phyloP scores from a whole-genome alignment of 495 filamentous ascomycete genomes.

The Penicillium ucsense region DNA sequence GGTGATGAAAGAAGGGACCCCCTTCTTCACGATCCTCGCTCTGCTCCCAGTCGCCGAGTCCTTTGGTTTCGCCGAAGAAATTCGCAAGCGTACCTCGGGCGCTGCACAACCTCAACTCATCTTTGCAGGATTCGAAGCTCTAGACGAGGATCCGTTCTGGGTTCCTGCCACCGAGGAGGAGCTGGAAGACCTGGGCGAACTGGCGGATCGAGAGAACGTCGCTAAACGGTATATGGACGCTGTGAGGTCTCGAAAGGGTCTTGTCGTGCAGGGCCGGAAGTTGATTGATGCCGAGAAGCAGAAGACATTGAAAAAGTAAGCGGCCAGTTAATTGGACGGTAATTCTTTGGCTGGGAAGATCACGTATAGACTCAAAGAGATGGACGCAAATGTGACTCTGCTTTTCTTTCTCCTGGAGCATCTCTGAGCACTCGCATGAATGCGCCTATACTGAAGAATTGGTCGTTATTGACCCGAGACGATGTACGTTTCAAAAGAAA shows the following conservation, averaged over 20 bases:
- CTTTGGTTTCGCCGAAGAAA: conserved; percentile 93
- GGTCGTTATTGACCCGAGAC: no score
- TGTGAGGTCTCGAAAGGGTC: conserved; percentile 74
- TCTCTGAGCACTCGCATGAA: no score
- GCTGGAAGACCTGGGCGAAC: conserved; percentile 88
- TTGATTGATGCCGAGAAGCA: conserved; percentile 95
- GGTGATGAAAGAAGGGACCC: conserved; percentile 86
- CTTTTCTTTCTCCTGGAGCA: no score
- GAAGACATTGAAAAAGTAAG: conserved; percentile 90
- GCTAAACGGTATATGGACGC: conserved; percentile 92
- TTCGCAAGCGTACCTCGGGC: conserved; percentile 86
- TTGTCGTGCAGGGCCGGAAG: conserved; percentile 71
- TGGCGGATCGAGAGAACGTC: conserved; percentile 87
- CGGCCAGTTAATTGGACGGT: not conserved
- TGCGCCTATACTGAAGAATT: no score
- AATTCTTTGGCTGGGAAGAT: no score
- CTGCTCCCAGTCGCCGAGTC: conserved; percentile 85
- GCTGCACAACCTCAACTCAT: conserved; percentile 86
- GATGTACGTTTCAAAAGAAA: no score
- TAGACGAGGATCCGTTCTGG: conserved; percentile 95
- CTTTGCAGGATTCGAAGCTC: conserved; percentile 82
- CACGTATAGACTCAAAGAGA: no score
- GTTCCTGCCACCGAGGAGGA: conserved; percentile 94
- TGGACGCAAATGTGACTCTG: no score
- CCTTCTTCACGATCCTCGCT: conserved; percentile 87